phyloP scores from a whole-genome alignment of 1,284 basidiomycete genomes.

The Meira miltonrushii region DNA sequence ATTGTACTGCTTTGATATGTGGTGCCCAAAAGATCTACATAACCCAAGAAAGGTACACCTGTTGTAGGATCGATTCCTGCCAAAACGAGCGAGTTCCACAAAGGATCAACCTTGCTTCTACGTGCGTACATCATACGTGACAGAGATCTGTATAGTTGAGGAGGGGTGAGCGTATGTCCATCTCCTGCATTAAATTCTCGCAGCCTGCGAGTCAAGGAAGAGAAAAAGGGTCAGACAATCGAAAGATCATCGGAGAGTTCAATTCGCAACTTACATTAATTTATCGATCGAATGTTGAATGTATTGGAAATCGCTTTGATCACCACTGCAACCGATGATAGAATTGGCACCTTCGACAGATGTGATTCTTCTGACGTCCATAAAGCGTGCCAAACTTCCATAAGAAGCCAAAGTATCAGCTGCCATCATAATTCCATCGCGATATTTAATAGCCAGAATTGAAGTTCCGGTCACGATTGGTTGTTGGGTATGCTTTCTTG shows the following conservation, averaged over 20 bases:
- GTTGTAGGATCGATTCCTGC: slow-evolving; percentile 57
- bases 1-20: slow-evolving; percentile 91
- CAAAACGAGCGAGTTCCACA: slow-evolving; percentile 93
- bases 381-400: slow-evolving; percentile 93
- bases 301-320: slow-evolving; percentile 97
- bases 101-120: slow-evolving; percentile 80
- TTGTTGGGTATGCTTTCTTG: slow-evolving; percentile 55
- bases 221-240: slow-evolving; percentile 1
- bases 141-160: slow-evolving; percentile 89
- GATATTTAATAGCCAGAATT: slow-evolving; percentile 87
- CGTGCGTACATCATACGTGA: slow-evolving; percentile 84
- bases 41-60: slow-evolving; percentile 61
- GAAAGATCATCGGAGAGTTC: no score
- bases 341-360: slow-evolving; percentile 72
- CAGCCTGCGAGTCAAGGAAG: slow-evolving; percentile 55
- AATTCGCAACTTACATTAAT: slow-evolving; percentile 28
- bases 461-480: slow-evolving; percentile 96
- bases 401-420: slow-evolving; percentile 97
- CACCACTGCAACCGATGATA: slow-evolving; percentile 84
- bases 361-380: slow-evolving; percentile 83
- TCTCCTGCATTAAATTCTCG: slow-evolving; percentile 77
- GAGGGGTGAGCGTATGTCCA: slow-evolving; percentile 76
- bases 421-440: slow-evolving; percentile 98
- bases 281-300: slow-evolving; percentile 63
- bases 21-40: slow-evolving; percentile 92